Conservation (phyloP, 106 monocot species). For the Dendrobium catenatum region DNA sequence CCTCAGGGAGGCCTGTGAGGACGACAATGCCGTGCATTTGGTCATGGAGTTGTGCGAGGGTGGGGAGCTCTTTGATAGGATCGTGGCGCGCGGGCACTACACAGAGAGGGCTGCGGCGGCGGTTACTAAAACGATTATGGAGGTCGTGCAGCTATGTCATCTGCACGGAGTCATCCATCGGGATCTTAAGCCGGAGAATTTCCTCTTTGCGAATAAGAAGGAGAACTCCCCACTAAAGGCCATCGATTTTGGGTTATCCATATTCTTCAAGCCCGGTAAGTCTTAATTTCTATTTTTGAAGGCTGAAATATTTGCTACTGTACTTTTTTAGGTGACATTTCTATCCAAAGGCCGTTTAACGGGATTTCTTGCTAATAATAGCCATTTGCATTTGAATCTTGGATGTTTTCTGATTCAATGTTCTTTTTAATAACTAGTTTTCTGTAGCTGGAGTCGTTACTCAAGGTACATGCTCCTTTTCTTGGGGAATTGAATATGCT, state of each 20-base stretch:
- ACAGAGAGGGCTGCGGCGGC: conserved; percentile 83
- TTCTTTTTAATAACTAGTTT: not conserved
- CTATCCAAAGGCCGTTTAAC: not conserved
- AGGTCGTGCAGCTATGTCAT: conserved; percentile 97
- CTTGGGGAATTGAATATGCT: not conserved
- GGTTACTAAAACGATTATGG: conserved; percentile 76
- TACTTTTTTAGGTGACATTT: not conserved
- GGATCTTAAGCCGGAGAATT: conserved; percentile 83
- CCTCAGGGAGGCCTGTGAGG: conserved; percentile 89
- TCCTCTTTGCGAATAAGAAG: conserved; percentile 74
- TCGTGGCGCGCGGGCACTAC: conserved; percentile 93
- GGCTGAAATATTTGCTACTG: not conserved
- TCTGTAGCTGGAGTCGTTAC: not conserved
- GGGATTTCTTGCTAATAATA: not conserved
- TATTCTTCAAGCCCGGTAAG: conserved; percentile 82
- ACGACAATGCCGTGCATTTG: conserved; percentile 87
- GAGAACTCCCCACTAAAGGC: conserved; percentile 79
- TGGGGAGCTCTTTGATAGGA: conserved; percentile 95
- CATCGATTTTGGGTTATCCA: conserved; percentile 73
- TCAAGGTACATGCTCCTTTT: not conserved
- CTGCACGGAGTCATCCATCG: conserved; percentile 71
- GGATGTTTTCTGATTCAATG: not conserved
- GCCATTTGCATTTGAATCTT: not conserved
- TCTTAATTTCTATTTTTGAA: conserved; percentile 2
- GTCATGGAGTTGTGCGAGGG: conserved; percentile 99